Evolutionary conservation across 331 rosid species (phyloP).

Genomic region (Erythrophleum ivorense): DNA sequence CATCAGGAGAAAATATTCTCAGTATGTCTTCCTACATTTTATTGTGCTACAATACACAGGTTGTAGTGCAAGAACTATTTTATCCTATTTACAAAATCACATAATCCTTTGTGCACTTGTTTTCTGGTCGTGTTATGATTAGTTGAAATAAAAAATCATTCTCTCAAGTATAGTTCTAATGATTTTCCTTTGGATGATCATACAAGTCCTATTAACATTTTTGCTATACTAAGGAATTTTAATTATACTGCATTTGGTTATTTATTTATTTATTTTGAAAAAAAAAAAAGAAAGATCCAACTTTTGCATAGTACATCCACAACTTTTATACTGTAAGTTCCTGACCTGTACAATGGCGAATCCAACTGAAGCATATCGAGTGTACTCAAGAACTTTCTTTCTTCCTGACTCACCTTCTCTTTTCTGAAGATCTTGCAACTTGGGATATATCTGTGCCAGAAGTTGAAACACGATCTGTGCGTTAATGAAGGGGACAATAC

Average conservation of each 20-base stretch:
- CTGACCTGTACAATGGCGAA: slow-evolving; percentile 92
- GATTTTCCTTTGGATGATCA: slow-evolving; percentile 17
- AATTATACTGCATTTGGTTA: background rate
- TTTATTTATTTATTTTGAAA: background rate
- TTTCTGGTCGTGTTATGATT: background rate
- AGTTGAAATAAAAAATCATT: background rate
- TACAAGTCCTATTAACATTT: background rate
- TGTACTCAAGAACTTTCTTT: slow-evolving; percentile 87
- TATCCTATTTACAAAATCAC: background rate
- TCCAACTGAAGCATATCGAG: slow-evolving; percentile 95
- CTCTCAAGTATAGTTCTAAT: slow-evolving; percentile 5
- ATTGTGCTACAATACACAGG: background rate
- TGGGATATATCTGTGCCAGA: slow-evolving; percentile 93
- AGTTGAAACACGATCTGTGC: slow-evolving; percentile 97
- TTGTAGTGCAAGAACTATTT: background rate
- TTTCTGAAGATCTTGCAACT: slow-evolving; percentile 95
- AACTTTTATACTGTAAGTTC: slow-evolving; percentile 28
- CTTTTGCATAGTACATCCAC: background rate
- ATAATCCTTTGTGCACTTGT: background rate
- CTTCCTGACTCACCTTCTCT: slow-evolving; percentile 96
- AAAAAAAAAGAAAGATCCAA: background rate
- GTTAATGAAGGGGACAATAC: slow-evolving; percentile 94
- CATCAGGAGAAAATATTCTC: slow-evolving; percentile 15
- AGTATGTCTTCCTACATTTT: background rate
- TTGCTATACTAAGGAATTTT: background rate